These are phyloP conservation scores for Leccinum holopus DNA, from an alignment of 1,284 basidiomycete species.

Conservation along the genomic window DNA sequence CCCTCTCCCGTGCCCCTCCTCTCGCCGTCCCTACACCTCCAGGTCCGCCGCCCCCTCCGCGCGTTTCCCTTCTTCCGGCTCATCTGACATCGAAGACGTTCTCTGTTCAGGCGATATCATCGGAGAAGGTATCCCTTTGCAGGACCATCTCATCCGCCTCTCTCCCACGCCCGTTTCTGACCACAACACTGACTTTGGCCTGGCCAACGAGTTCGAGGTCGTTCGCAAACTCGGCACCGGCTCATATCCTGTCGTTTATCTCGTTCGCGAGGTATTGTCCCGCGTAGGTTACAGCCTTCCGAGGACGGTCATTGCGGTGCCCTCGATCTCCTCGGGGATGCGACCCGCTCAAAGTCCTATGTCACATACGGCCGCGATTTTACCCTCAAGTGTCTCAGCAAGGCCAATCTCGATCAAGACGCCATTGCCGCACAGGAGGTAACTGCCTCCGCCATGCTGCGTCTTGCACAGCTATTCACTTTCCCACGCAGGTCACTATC, in stretches of 20 bases:
- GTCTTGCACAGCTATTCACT: conserved; percentile 14
- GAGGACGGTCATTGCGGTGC: conserved; percentile 62
- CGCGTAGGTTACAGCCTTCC: conserved; percentile 48
- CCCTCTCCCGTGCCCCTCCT: conserved; percentile 32
- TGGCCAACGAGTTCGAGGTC: conserved; percentile 75
- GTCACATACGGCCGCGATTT: conserved; percentile 81
- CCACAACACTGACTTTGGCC: conserved; percentile 42
- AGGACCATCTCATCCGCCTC: conserved; percentile 60
- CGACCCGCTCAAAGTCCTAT: conserved; percentile 36
- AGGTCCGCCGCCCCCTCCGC: conserved; percentile 21
- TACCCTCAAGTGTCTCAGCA: conserved; percentile 95
- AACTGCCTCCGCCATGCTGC: conserved; percentile 23
- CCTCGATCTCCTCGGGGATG: conserved; percentile 61
- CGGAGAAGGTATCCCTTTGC: conserved; percentile 60
- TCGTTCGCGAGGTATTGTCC: conserved; percentile 81
- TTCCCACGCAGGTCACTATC: conserved; percentile 69
- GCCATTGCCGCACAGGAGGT: conserved; percentile 88
- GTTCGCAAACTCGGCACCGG: conserved; percentile 83
- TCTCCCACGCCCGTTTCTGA: conserved; percentile 39
- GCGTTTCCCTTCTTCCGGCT: conserved; percentile 29
- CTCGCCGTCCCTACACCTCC: conserved; percentile 31
- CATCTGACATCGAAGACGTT: conserved; percentile 60
- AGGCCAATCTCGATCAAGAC: conserved; percentile 86
- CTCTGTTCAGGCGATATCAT: conserved; percentile 69
- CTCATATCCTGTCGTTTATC: conserved; percentile 92